Evolutionary conservation across 2,329 filamentous ascomycete genomes (phyloP), one percentile per base, ranked within the genome.

Genomic region (Pochonia chlamydosporia): DNA sequence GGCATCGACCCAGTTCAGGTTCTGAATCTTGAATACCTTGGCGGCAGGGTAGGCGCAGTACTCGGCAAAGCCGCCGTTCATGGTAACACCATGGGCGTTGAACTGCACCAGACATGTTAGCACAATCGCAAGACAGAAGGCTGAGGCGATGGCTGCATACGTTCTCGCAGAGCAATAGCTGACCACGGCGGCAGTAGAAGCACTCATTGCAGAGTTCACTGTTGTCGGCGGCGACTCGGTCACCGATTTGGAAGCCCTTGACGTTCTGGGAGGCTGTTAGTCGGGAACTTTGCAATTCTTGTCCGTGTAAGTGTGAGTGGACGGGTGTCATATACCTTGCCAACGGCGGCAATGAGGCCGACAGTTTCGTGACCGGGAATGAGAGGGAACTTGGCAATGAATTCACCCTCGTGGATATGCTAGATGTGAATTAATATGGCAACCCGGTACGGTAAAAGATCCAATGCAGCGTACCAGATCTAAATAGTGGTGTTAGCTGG

Each of bases 41-140:
- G 66, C 70, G 45, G 73, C 70, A 10, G 73, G 70, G 57, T 75
- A 76, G 28, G 71, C 70, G 55, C 71, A 73, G 71, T 86, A 89
- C 63, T 88, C 83, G 43, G 84, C 85, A 57, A 88, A 88, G 25
- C 84, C 84, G 56, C 84, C 84, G 52, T 84, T 79, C 65, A 86
- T 72, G 54, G 76, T 81, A n/a, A 81, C 79, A 55, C 79, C 82
- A 55, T 85, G 82, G 18, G 80, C 81, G 54, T 81, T 75, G 63
- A 85, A 83, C 60, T 69, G 25, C n/a, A 6, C n/a, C n/a, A n/a
- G n/a, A n/a, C 21, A 26, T 24, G 28, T 41, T 23, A 23, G 40
- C 21, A 42, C n/a, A n/a, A 9, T 28, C 14, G 40, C 18, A 26
- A 39, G 21, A 11, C 23, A 35, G 13, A 14, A 21, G 23, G 14